Conservation (phyloP, 2,329 filamentous ascomycete genomes). For the Trichoderma pleuroti region DNA sequence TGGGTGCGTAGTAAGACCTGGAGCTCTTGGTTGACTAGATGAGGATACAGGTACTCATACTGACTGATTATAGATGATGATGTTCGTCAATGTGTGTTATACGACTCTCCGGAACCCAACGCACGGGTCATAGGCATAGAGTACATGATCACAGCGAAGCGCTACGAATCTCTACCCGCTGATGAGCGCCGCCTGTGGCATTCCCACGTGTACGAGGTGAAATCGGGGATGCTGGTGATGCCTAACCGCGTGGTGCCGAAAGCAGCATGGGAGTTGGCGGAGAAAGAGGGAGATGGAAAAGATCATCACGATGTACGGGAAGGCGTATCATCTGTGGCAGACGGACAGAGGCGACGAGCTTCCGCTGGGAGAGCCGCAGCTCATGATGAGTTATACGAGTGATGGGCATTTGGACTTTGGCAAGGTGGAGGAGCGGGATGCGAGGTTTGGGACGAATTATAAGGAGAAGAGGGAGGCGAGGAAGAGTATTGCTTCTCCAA, state of each 20-base stretch:
- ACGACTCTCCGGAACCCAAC: conserved; percentile 64
- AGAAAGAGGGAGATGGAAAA: conserved; percentile 80
- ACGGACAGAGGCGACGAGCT: conserved; percentile 65
- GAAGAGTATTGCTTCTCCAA: neutral
- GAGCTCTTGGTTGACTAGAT: neutral
- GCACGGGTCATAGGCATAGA: conserved; percentile 80
- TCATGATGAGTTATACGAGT: conserved; percentile 53
- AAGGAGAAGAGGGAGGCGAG: conserved; percentile 43
- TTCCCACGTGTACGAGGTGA: conserved; percentile 70
- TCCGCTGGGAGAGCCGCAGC: conserved; percentile 49
- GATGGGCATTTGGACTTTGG: conserved; percentile 49
- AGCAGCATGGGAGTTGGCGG: conserved; percentile 68
- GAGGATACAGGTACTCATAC: conserved; percentile 36
- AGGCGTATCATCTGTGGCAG: conserved; percentile 85
- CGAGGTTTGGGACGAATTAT: conserved; percentile 44
- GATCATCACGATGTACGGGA: conserved; percentile 72
- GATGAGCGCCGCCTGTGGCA: conserved; percentile 78
- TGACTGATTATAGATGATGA: conserved; percentile 43
- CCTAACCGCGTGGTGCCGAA: conserved; percentile 59
- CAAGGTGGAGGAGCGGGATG: conserved; percentile 44
- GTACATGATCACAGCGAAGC: conserved; percentile 73
- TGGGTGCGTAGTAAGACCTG: conserved; percentile 42
- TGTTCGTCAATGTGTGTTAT: conserved; percentile 80
- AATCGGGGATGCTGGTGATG: conserved; percentile 77
- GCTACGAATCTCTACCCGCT: conserved; percentile 62